Percentiles rank a stretch among this genome's conserved stretches.
Evolutionary conservation across 2,329 filamentous ascomycete genomes (phyloP).

Genomic region (Pyricularia sp.): DNA sequence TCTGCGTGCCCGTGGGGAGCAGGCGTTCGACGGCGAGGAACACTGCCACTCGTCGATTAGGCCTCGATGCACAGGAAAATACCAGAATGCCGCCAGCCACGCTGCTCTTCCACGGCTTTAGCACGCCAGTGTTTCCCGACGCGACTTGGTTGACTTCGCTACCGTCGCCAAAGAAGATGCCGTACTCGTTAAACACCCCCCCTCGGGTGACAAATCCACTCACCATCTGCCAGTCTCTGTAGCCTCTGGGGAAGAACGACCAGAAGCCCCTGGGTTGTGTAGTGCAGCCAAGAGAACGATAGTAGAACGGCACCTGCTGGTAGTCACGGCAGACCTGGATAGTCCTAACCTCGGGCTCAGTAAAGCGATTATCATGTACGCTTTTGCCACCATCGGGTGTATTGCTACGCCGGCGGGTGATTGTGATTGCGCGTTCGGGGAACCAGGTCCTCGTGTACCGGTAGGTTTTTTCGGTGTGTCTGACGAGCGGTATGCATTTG

Average conservation of each 20-base stretch:
- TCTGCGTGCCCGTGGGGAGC: background rate
- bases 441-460: constrained; percentile 7
- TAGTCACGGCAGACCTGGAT: constrained; percentile 7
- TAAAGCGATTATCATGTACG: background rate
- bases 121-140: background rate
- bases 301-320: constrained; percentile 7
- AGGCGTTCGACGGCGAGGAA: constrained; percentile 2
- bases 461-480: background rate
- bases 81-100: constrained; percentile 4
- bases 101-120: background rate
- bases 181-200: constrained; percentile 7
- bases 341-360: background rate
- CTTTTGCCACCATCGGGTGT: background rate
- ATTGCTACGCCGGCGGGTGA: background rate
- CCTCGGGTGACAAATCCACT: background rate
- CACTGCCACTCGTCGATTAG: background rate
- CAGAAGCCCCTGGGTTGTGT: constrained; percentile 1
- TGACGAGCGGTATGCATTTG: constrained; percentile 3
- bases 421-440: background rate
- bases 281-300: constrained; percentile 3
- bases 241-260: background rate
- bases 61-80: background rate
- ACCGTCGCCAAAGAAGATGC: constrained; percentile 6
- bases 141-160: background rate
- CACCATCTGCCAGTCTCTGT: background rate